A percentile compares a stretch with the other conserved stretches of the same genome.
phyloP scores from a whole-genome alignment of 345 rosid species.

The Excoecaria cochinchinensis region DNA sequence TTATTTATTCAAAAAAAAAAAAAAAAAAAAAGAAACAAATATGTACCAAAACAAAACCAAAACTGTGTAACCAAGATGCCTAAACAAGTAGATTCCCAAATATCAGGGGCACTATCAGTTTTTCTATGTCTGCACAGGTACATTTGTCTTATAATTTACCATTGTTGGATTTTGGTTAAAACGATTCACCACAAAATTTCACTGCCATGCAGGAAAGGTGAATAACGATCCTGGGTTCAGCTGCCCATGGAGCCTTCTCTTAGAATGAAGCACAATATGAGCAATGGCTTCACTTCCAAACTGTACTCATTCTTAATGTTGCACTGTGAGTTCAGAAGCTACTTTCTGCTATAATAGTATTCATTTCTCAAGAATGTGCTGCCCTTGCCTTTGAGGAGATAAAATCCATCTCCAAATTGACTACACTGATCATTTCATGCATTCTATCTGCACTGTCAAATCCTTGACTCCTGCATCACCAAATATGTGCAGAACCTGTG shows the following conservation, averaged over 20 bases:
- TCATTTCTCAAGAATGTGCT: background rate
- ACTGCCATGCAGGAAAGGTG: background rate
- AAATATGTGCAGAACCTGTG: constrained; percentile 54
- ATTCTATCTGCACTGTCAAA: constrained; percentile 77
- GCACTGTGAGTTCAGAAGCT: background rate
- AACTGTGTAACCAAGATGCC: background rate
- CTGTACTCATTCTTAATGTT: background rate
- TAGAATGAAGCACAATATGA: background rate
- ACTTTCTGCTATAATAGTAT: background rate
- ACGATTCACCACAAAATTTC: background rate
- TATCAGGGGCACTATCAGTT: background rate
- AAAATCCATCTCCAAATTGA: background rate
- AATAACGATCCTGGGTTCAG: background rate
- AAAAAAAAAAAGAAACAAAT: too few species aligned
- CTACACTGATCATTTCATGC: constrained; percentile 27
- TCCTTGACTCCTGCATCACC: constrained; percentile 81
- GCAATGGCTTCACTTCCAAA: background rate
- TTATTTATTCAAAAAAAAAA: too few species aligned
- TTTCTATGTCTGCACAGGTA: background rate
- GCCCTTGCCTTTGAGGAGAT: background rate
- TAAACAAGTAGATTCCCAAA: background rate
- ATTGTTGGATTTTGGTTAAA: background rate
- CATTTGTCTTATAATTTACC: background rate
- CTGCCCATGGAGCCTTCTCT: background rate
- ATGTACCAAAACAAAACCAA: background rate